Evolutionary conservation across 129 eudicot genomes (phyloP), one percentile per base, ranked within the genome.

Genomic region (Flaveria trinervia): DNA sequence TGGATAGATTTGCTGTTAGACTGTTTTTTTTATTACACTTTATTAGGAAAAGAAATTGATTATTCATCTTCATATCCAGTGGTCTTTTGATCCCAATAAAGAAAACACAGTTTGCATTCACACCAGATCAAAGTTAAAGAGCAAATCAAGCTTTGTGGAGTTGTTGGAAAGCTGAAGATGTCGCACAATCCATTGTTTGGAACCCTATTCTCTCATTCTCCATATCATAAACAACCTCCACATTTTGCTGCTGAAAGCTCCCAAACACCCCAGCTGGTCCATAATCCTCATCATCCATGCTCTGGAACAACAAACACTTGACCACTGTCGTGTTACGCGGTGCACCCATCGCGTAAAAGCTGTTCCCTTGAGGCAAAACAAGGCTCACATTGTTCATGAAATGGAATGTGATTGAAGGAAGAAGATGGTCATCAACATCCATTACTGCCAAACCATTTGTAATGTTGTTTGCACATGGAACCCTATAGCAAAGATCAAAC

Each of bases 241-340:
- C 85, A 78, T 88, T 86, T 54, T 91, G 93, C 62, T 91, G 97
- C 72, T 91, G 93, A 73, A 88, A 88, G 85, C 87, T 91, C 60
- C 96, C 93, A 50, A 90, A 90, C 43, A 90, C 84, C 48, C 91
- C 96, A 44, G 91, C 91, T 28, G 96, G 93, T 62, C 96, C 92
- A 26, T 83, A 71, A 15, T 60, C 79, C 8, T 56, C 82, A 70
- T 84, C 84, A 57, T 81, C 97, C 91, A 86, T 86, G 70, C 91
- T 86, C 66, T 84, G 93, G 61, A 84, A 86, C 75, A 88, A 79
- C 70, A 88, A 85, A 57, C 93, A 88, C 78, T 88, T 88, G 33
- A 79, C 93, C 82, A 88, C 89, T 0, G 89, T 80, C 1, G 88
- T 80, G 81, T 90, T 84, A 39, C 22, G 83, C 0, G 91, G 93